Evolutionary conservation across 371 early-diverging fungal genomes (phyloP), one percentile per base, ranked within the genome.

Genomic region (Phascolomyces articulosus): DNA sequence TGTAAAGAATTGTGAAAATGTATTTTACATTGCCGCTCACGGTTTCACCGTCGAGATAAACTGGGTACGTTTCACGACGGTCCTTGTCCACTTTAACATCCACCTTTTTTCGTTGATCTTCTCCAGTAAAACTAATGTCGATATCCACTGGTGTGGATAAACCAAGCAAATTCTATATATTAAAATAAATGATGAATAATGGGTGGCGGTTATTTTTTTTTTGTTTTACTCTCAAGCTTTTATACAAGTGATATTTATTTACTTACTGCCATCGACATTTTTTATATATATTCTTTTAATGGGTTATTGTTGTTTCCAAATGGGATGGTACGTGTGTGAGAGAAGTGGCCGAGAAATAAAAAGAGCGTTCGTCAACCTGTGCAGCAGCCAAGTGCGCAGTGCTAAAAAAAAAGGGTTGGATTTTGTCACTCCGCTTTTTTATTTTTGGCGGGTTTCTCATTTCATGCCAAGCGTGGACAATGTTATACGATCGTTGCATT

Each of bases 21-120:
- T n/a, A n/a, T n/a, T 6, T 40, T 85, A 96, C 97, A 89, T 95
- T 96, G 66, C 99, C 99, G 21, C 83, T 66, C 24, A 98, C 95
- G 6, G 92, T 82, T 72, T 98, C 99, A 11, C 97, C 98, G 75
- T 98, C 99, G 75, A 96, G 93, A 74, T 94, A 98, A 10, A 98
- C 85, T n/a, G 99, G 98, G 62, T 90, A 91, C 61, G 84, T 89
- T 63, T 93, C 92, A 56, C 89, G 86, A 59, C 84, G 86, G 71
- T 96, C 94, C 77, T 95, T 96, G 64, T 95, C 92, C 21, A 91
- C 90, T 65, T 95, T 93, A 66, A 91, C 93, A 54, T 96, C 96
- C n/a, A 96, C 88, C 67, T 86, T 79, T 71, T 95, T 93, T 53
- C 96, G 85, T 54, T 68, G 60, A 40, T 75, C 90, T 74, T 96